A percentile compares a stretch with the other conserved stretches of the same genome.
These are phyloP conservation scores for Forsythia suspensa DNA, from an alignment of 257 asterid genomes.

Conservation along the genomic window DNA sequence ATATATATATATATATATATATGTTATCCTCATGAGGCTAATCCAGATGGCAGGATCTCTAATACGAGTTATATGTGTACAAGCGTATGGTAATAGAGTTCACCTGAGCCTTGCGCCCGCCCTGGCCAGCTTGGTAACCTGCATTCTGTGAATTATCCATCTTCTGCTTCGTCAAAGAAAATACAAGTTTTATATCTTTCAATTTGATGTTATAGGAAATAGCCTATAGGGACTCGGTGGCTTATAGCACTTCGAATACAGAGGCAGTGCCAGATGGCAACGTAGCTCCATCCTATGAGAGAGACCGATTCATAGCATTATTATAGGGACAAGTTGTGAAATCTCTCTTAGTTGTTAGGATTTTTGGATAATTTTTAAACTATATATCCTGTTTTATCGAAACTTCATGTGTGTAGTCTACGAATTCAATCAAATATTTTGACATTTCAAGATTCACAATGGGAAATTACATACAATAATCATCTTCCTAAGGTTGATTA, in stretches of 20 bases:
- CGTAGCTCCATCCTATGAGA: background rate
- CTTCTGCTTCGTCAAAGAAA: background rate
- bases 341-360: background rate
- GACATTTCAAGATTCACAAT: too few species aligned
- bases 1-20: too few species aligned
- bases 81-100: background rate
- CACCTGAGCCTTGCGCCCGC: constrained; percentile 63
- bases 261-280: background rate
- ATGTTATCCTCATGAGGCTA: too few species aligned
- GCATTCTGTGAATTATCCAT: background rate
- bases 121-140: constrained; percentile 61
- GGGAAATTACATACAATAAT: too few species aligned
- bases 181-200: background rate
- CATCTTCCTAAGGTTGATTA: too few species aligned
- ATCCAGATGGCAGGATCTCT: background rate
- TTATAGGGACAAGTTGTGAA: too few species aligned
- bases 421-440: too few species aligned
- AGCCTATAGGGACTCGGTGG: background rate
- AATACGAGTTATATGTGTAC: background rate
- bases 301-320: background rate
- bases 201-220: background rate
- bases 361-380: background rate
- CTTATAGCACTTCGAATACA: background rate
- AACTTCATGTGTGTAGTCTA: too few species aligned
- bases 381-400: background rate